Evolutionary conservation across 345 rosid species (phyloP).

Genomic region (Durio zibethinus): DNA sequence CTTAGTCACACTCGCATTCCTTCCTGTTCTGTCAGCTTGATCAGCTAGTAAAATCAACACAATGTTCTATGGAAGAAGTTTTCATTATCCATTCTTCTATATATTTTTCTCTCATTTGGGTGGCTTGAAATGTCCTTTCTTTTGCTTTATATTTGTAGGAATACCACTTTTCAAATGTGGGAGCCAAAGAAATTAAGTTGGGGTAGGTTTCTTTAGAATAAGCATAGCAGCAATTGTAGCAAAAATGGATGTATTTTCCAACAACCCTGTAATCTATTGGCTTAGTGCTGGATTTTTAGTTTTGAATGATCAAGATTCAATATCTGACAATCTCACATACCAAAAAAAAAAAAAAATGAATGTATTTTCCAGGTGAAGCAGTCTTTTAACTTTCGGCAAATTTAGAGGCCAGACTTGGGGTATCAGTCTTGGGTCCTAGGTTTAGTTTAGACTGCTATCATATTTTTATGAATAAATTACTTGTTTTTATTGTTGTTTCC

Average conservation of each 20-base stretch:
- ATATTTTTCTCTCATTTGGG: background rate
- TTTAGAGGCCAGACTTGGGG: background rate
- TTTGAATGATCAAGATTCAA: too few relatives aligned
- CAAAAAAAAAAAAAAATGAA: too few relatives aligned
- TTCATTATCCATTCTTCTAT: background rate
- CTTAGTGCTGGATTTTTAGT: too few relatives aligned
- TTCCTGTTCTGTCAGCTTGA: too few relatives aligned
- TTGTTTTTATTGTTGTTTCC: too few relatives aligned
- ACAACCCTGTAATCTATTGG: too few relatives aligned
- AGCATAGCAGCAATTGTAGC: slow-evolving; percentile 9
- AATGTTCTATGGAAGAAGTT: background rate
- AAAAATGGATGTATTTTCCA: background rate
- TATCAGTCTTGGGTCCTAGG: slow-evolving; percentile 1
- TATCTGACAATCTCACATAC: too few relatives aligned
- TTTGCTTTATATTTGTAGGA: slow-evolving; percentile 13
- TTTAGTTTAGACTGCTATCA: background rate
- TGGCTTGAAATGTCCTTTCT: background rate
- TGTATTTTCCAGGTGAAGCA: background rate
- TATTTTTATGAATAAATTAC: too few relatives aligned
- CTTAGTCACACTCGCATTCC: too few relatives aligned
- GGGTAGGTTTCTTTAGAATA: slow-evolving; percentile 2
- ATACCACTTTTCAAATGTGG: slow-evolving; percentile 9
- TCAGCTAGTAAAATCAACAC: too few relatives aligned
- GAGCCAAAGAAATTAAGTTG: slow-evolving; percentile 9
- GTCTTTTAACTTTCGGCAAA: slow-evolving; percentile 10